Evolutionary conservation across 2,329 filamentous ascomycete genomes (phyloP), one percentile per base, ranked within the genome.

Genomic region (Trichocomaceae sp.): DNA sequence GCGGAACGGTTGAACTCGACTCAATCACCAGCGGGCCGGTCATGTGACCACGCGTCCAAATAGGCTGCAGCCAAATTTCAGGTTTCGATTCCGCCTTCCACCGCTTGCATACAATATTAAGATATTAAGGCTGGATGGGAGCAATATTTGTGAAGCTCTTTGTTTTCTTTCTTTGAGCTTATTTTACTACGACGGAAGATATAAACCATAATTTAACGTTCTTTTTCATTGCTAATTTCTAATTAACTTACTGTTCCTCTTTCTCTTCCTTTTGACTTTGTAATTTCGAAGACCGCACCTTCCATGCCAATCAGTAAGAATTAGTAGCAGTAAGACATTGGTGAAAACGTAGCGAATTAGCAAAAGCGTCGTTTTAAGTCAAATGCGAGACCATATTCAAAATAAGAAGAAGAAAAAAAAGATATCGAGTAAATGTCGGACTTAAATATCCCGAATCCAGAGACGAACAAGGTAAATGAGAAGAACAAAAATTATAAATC

Each of bases 401-500:
- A 37, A 19, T n/a, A 56, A 37, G 12, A 46, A 20, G 31, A 50
- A 57, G 22, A 42, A 49, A 4, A 26, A 26, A 26, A n/a, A n/a
- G n/a, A n/a, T n/a, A n/a, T n/a, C n/a, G 23, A 26, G 23, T 4
- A 50, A 52, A 47, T 22, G 52, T 37, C 39, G 54, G n/a, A 51
- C 29, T 26, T n/a, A 54, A 55, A 50, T 31, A 6, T 33, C 19
- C 37, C 51, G 42, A 17, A 5, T 37, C 33, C 5, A 22, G 35
- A 37, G 15, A 20, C 31, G 20, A 26, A 19, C 10, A 33, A 39
- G 12, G 10, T 20, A 22, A 29, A 31, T 19, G 39, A 46, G 17
- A 13, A 29, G n/a, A 35, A 47, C 44, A 42, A 42, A 47, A 47
- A 42, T 41, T 33, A 48, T 49, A 41, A 20, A 22, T 63, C 72